These are phyloP conservation scores for Stephanodiscus minutulus DNA, from an alignment of 108 stramenopile genomes.

Conservation along the genomic window DNA sequence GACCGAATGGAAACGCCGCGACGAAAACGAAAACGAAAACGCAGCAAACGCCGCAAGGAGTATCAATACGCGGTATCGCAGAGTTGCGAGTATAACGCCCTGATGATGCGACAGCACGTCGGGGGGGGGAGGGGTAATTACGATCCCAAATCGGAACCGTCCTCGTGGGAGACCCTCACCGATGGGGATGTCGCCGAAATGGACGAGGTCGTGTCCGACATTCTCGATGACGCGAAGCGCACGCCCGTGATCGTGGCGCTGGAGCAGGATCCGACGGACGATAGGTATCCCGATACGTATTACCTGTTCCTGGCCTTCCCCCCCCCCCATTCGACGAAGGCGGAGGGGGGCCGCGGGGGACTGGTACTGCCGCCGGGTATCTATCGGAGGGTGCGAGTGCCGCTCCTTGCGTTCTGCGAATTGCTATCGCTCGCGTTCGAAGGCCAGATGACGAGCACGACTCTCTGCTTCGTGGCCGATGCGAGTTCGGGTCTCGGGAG, in stretches of 20 bases:
- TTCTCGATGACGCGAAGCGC: constrained; percentile 21
- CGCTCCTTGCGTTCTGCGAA: constrained; percentile 63
- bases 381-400: constrained; percentile 52
- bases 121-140: constrained; percentile 31
- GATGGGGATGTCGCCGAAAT: constrained; percentile 12
- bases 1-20: too few species aligned
- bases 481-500: constrained; percentile 54
- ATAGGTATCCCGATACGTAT: constrained; percentile 22
- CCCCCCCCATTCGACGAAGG: constrained; percentile 2
- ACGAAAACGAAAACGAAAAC: background rate
- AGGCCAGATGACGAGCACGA: constrained; percentile 50
- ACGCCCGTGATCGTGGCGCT: constrained; percentile 49
- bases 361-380: constrained; percentile 9
- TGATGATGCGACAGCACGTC: constrained; percentile 43
- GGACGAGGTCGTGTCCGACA: constrained; percentile 15
- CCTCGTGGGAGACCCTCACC: constrained; percentile 12
- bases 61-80: constrained; percentile 34
- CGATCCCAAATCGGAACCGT: constrained; percentile 30
- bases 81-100: constrained; percentile 27
- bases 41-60: constrained; percentile 40
- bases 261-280: constrained; percentile 41
- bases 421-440: constrained; percentile 63
- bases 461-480: constrained; percentile 83
- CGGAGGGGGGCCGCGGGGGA: background rate
- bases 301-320: constrained; percentile 47